phyloP scores from a whole-genome alignment of 2,329 filamentous ascomycete genomes.

The Sphaerostilbella broomeana region DNA sequence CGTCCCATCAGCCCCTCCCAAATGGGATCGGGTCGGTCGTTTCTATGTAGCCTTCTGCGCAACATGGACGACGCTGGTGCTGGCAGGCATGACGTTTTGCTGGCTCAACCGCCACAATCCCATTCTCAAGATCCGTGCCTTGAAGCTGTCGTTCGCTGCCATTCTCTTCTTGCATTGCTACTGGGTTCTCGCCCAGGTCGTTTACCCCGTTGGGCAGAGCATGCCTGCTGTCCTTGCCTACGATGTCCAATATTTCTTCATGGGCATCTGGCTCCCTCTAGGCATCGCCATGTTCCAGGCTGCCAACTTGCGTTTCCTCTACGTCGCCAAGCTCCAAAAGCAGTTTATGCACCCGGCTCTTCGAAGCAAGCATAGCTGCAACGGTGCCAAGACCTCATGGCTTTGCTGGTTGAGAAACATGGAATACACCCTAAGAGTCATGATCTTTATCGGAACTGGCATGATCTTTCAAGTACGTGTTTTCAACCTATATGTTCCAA shows the following conservation, averaged over 20 bases:
- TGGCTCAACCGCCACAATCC: conserved; percentile 27
- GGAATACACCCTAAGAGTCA: conserved; percentile 33
- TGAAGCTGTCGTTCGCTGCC: conserved; percentile 30
- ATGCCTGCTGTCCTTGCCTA: conserved; percentile 38
- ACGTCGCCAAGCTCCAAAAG: conserved; percentile 43
- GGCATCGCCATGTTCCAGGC: conserved; percentile 54
- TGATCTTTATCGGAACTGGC: conserved; percentile 39
- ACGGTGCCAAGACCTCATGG: conserved; percentile 25
- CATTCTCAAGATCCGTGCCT: conserved; percentile 34
- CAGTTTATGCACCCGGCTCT: conserved; percentile 26
- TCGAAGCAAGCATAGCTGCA: conserved; percentile 18
- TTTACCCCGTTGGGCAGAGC: conserved; percentile 35
- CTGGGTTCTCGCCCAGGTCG: conserved; percentile 36
- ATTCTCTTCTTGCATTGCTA: conserved; percentile 33
- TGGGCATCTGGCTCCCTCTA: conserved; percentile 51
- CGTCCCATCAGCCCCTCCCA: conserved; percentile 20
- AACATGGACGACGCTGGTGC: conserved; percentile 24
- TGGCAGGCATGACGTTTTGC: conserved; percentile 31
- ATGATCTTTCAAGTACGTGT: conserved; percentile 43
- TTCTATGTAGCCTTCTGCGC: conserved; percentile 24
- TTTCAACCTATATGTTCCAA: not conserved
- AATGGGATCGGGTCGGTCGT: conserved; percentile 24
- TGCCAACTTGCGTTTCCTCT: conserved; percentile 46
- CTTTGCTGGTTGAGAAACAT: conserved; percentile 30
- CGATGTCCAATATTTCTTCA: conserved; percentile 50